Evolutionary conservation across 257 asterid genomes (phyloP).

Genomic region (Penstemon barbatus): DNA sequence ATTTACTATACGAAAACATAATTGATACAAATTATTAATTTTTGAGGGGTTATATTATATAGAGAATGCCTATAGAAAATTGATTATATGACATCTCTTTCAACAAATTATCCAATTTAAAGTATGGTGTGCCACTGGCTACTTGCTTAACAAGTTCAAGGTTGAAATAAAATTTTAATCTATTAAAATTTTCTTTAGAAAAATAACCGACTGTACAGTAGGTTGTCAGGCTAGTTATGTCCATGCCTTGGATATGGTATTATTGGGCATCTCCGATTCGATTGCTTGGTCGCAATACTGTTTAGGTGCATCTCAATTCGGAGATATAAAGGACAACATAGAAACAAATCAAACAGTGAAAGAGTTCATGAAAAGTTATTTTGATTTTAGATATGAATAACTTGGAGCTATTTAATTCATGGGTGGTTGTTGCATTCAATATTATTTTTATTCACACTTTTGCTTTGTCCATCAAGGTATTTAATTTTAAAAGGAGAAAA

Average conservation of each 20-base stretch:
- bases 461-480: constrained; percentile 43
- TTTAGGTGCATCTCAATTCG: constrained; percentile 45
- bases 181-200: too few species aligned
- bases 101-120: too few species aligned
- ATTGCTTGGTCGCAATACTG: constrained; percentile 54
- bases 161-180: too few species aligned
- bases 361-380: constrained; percentile 43
- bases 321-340: constrained; percentile 30
- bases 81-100: too few species aligned
- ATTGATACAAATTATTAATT: too few species aligned
- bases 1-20: too few species aligned
- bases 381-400: constrained; percentile 54
- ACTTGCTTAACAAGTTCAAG: too few species aligned
- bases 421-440: constrained; percentile 30
- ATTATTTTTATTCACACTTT: constrained; percentile 47
- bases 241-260: constrained; percentile 60
- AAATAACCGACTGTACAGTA: too few species aligned
- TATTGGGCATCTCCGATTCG: constrained; percentile 41
- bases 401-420: constrained; percentile 47
- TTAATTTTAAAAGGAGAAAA: constrained; percentile 63
- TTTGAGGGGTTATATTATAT: too few species aligned
- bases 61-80: too few species aligned
- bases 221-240: too few species aligned
- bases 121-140: too few species aligned
- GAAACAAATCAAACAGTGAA: constrained; percentile 33